Base-by-base conservation (phyloP, 1,139 yeast species). In the Zygoascus hellenicus region DNA sequence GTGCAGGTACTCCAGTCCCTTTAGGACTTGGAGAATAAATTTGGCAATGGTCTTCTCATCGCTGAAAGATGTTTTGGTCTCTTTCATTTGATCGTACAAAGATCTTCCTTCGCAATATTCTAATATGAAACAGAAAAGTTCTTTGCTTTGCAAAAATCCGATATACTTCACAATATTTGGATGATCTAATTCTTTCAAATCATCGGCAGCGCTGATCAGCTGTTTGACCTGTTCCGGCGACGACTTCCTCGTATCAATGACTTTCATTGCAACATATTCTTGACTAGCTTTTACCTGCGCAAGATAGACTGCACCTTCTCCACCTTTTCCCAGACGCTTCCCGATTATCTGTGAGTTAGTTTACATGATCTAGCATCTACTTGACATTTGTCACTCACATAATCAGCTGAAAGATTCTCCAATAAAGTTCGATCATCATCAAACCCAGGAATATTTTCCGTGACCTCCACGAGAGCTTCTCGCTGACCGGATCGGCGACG, bases 101-200 rank as follows among this genome's bases (percentile, higher is more conserved):
- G 97, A 88, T 0, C 98, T 98, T 33, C 86, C 85, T 13, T 87
- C 78, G 58, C 98, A 90, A 62, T 52, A 66, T 64, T 83, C 90
- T 42, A 92, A 70, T 40, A 92, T 79, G 33, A 90, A 84, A 58
- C 83, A 83, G 50, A 90, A 69, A 13, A 81, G 76, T 32, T 74
- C 72, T 1, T 77, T 71, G 28, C 83, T 83, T 59, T 85, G 81
- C 48, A 87, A 84, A 62, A 86, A 89, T 2, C 97, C 96, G 55
- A 83, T 92, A 59, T 90, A 87, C 58, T 86, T 86, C 47, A 92
- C 96, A 49, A 92, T 89, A 59, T 92, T 87, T 4, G 80, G 79
- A 62, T 92, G 96, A n/a, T 88, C 83, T 79, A 89, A 82, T 46
- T 76, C 72, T 51, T 77, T 80, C 45, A 73, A 60, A 16, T 78